These are phyloP conservation scores for Medicago ruthenica DNA, from an alignment of 306 rosid species.

Conservation along the genomic window DNA sequence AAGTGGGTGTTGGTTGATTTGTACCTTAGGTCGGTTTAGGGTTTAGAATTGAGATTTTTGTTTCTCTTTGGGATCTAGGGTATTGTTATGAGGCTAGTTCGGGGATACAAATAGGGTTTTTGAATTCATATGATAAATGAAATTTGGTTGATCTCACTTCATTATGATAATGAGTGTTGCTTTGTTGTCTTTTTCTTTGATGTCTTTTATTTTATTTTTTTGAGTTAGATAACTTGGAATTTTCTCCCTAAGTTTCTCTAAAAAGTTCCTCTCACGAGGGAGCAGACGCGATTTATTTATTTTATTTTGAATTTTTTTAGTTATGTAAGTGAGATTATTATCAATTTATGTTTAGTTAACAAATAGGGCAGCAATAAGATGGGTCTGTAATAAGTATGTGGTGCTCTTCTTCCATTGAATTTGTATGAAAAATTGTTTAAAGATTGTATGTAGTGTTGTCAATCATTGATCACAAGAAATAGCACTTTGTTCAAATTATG, in stretches of 20 bases:
- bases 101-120: conserved; percentile 8
- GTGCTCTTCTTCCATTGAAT: conserved; percentile 31
- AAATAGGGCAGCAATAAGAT: neutral
- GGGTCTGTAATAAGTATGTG: conserved; percentile 17
- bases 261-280: neutral
- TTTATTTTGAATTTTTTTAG: conserved; percentile 6
- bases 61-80: conserved; percentile 42
- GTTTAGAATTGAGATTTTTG: conserved; percentile 52
- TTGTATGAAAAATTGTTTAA: conserved; percentile 9
- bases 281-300: neutral
- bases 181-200: conserved; percentile 19
- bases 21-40: conserved; percentile 47
- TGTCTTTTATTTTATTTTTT: neutral
- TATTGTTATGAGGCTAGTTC: conserved; percentile 31
- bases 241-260: conserved; percentile 16
- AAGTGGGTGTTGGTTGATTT: conserved; percentile 38
- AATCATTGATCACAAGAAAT: too few relatives aligned
- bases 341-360: conserved; percentile 32
- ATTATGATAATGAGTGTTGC: conserved; percentile 14
- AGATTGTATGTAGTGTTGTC: neutral
- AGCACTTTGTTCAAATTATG: too few relatives aligned
- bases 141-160: conserved; percentile 27
- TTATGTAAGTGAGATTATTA: neutral
- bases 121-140: conserved; percentile 16
- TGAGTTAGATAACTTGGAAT: neutral